Base-by-base conservation (phyloP, 2,329 filamentous ascomycete species). In the Penicillium sp. region DNA sequence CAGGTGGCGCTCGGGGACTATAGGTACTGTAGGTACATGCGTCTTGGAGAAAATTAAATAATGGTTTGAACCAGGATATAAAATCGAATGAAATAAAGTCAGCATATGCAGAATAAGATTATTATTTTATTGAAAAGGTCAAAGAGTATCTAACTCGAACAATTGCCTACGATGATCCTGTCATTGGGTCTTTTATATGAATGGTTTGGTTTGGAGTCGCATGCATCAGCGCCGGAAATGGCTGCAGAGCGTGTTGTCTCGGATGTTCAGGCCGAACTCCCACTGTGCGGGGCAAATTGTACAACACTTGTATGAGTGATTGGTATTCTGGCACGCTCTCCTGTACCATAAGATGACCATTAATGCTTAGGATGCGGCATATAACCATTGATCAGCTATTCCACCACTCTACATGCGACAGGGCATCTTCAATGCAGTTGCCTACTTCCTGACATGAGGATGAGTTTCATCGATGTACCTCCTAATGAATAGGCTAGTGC, bases 251-350 rank as follows among this genome's bases (percentile, higher is more conserved):
- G 34, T 22, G 42, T 16, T 48, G 40, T 59, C 38, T 50, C 56
- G 56, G 58, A 48, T 44, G 20, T 37, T 34, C 31, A 50, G 43
- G 48, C 58, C 56, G 58, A 58, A 48, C 34, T 53, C 56, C 46
- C 56, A 52, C 37, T 53, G 54, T 46, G 54, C 46, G 57, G 54
- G 10, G 31, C 31, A 46, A 46, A 24, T 14, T 13, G 9, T 46
- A 24, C 20, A n/a, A 35, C 14, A n/a, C 22, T 35, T 22, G 9
- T 45, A 22, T 6, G 7, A 35, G 31, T 16, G 24, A 20, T 38
- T 38, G n/a, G n/a, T 14, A 8, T 38, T 42, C 18, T n/a, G 6
- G 9, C 9, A 6, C n/a, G n/a, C 43, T 45, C 20, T 5, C 44
- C 31, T 46, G 9, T n/a, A 10, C 31, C 24, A 35, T 26, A 44